A percentile compares a stretch with the other conserved stretches of the same genome.
phyloP scores from a whole-genome alignment of 176 grass and related monocot species.

The Chrysopogon serrulatus region DNA sequence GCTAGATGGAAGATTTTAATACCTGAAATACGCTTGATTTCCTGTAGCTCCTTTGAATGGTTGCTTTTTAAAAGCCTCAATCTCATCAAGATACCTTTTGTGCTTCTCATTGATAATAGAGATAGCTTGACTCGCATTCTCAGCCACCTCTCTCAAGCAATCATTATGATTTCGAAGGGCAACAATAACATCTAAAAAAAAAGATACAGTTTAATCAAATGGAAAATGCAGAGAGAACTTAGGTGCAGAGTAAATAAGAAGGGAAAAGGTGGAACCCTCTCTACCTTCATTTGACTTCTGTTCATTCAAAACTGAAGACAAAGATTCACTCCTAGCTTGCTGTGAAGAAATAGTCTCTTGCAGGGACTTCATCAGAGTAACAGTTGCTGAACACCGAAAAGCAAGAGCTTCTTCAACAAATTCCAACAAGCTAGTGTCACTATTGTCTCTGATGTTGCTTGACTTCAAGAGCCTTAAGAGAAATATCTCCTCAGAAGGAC shows the following conservation, averaged over 20 bases:
- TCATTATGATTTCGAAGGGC: constrained; percentile 76
- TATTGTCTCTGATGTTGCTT: constrained; percentile 26
- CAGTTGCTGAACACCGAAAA: constrained; percentile 56
- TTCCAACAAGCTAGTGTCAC: constrained; percentile 32
- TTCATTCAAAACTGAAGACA: constrained; percentile 53
- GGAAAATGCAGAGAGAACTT: neutral
- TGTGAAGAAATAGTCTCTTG: constrained; percentile 59
- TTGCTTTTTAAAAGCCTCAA: constrained; percentile 53
- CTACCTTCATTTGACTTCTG: constrained; percentile 74
- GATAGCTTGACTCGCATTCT: constrained; percentile 62
- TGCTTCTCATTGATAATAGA: constrained; percentile 66
- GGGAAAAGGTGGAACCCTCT: neutral
- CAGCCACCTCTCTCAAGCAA: constrained; percentile 57
- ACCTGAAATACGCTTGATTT: constrained; percentile 89
- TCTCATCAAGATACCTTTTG: constrained; percentile 65
- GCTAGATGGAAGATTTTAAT: constrained; percentile 2
- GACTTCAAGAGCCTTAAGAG: constrained; percentile 68
- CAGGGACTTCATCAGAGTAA: constrained; percentile 76
- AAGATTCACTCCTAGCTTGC: constrained; percentile 65
- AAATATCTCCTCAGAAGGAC: constrained; percentile 81
- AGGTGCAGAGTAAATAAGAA: neutral
- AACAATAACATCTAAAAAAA: constrained; percentile 77
- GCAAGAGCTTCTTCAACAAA: constrained; percentile 68
- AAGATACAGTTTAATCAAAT: constrained; percentile 18
- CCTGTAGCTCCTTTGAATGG: constrained; percentile 57